Base-by-base conservation (phyloP, 345 rosid genomes). In the Ceriops zippeliana region DNA sequence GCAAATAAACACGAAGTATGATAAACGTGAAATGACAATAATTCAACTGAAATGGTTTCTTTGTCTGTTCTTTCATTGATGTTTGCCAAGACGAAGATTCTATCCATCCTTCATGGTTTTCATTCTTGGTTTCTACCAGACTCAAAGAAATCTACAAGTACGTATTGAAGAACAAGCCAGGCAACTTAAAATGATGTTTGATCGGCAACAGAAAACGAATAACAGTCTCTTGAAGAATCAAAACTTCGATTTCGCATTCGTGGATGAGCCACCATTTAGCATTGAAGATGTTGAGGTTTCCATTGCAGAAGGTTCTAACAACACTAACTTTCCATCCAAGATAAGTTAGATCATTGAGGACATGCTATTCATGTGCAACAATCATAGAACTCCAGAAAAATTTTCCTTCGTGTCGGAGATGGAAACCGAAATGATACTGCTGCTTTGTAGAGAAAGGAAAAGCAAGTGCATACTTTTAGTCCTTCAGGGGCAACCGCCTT, bases 121-220 rank as follows among this genome's bases (percentile, higher is more conserved):
- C 11, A 31, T 34, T 20, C n/a, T 27, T 62, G 58, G 31, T 38
- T 15, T 26, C 6, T 10, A 24, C 21, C 74, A 95, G 99, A 85
- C 89, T 75, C 99, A 90, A 67, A 77, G 95, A 77, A 86, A 79
- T 70, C 77, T 95, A 62, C 99, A 95, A 61, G 19, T 91, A 74
- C 67, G 79, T 49, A 95, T 91, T 49, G 99, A 95, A 83, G 97
- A 88, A 67, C 99, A 95, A 78, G 93, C 96, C 38, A 84, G 68
- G 79, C 87, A 90, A 21, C 87, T 95, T 20, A 85, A 83, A 81
- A 82, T 70, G 80, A 86, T 95, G 96, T 85, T 95, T 65, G 96
- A 89, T 58, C 87, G 87, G 69, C 99, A 91, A 67, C 90, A 84
- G 59, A 84, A 81, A 72, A 75, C 81, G 35, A 86, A 67, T 22